Base-by-base conservation (phyloP, 2,329 filamentous ascomycete species). In the Leptographium procerum region DNA sequence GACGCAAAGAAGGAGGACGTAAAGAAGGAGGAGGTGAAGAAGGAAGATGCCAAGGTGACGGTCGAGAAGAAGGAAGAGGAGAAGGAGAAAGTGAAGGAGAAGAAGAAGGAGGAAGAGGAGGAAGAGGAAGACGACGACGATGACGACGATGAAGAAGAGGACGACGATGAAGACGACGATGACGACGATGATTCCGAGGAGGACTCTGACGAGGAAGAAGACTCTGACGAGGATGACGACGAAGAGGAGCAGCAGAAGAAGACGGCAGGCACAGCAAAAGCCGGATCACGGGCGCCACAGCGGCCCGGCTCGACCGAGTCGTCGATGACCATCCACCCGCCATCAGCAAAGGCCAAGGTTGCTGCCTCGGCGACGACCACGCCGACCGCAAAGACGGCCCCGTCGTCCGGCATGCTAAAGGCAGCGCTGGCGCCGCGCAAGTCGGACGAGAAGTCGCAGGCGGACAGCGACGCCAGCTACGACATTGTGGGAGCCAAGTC, bases 401-500 rank as follows among this genome's bases (percentile, higher is more conserved):
- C n/a, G 11, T 61, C 69, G 59, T 63, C 62, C 74, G 61, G 67
- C 68, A 51, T 68, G n/a, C 74, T 83, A 53, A 89, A 89, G 71
- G 79, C 85, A 29, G 19, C 51, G 4, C 72, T 74, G 33, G 83
- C 88, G 65, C 75, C 84, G 22, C 85, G 89, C 53, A 83, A 80
- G 66, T 95, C 91, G 29, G 91, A 96, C 67, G 87, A 91, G 70
- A 91, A 92, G 70, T 95, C 89, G 29, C 88, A 94, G 65, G 85
- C 91, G 9, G 94, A 94, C 66, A 96, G 92, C 69, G 94, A 99
- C 66, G 89, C 89, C 22, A 96, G 91, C 74, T 99, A 99, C 70
- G 94, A 99, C 70, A 80, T 99, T 36, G 90, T 99, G 52, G 87
- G 88, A 9, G 85, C 86, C 7, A 77, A 84, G 52, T 91, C 88